Percentiles rank a stretch among this genome's conserved stretches.
These are phyloP conservation scores for Gaeumannomyces tritici DNA, from an alignment of 2,329 filamentous ascomycete species.

Conservation along the genomic window DNA sequence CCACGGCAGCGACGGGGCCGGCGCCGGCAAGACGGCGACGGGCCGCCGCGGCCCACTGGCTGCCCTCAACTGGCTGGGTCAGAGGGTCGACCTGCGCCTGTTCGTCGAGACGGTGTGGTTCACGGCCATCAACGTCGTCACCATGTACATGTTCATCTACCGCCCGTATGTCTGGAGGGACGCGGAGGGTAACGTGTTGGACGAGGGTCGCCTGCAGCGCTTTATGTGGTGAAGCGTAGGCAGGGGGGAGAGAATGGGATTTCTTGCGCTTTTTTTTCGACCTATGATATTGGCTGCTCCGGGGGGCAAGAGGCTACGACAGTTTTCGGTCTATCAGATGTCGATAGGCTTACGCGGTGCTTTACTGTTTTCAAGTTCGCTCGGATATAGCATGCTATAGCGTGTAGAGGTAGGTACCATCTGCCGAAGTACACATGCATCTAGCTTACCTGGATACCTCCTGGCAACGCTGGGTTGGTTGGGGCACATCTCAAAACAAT, in stretches of 20 bases:
- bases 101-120: constrained; percentile 61
- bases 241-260: neutral
- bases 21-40: neutral
- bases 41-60: neutral
- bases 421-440: too few relatives aligned
- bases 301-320: neutral
- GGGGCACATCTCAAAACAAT: too few relatives aligned
- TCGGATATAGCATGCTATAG: too few relatives aligned
- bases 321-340: too few relatives aligned
- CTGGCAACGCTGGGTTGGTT: too few relatives aligned
- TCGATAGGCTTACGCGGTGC: too few relatives aligned
- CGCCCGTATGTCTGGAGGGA: constrained; percentile 58
- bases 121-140: constrained; percentile 50
- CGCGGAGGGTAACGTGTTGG: constrained; percentile 39
- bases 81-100: constrained; percentile 35
- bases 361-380: too few relatives aligned
- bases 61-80: constrained; percentile 3
- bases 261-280: too few relatives aligned
- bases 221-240: constrained; percentile 66
- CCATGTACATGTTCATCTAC: constrained; percentile 63
- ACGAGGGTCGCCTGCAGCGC: constrained; percentile 53
- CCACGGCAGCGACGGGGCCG: neutral
- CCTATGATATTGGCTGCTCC: too few relatives aligned
- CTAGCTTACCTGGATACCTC: too few relatives aligned
- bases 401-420: too few relatives aligned